phyloP scores from a whole-genome alignment of 805 yeast species.

The Metschnikowia bowlesiae region DNA sequence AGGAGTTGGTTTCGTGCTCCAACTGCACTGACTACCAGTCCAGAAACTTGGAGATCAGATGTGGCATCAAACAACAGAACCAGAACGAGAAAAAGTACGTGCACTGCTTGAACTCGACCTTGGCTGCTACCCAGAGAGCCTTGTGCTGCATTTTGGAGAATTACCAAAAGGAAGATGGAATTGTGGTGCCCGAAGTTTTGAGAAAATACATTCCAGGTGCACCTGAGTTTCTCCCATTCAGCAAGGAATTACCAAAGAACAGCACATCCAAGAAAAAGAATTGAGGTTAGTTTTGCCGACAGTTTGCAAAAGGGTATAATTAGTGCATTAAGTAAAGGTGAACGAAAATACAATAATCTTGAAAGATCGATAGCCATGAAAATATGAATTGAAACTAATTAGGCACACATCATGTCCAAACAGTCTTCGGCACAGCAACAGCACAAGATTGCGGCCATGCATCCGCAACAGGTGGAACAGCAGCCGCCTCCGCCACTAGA shows the following conservation, averaged over 20 bases:
- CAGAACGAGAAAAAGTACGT: constrained; percentile 97
- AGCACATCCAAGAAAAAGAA: constrained; percentile 73
- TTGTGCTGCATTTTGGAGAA: constrained; percentile 95
- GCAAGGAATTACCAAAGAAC: constrained; percentile 90
- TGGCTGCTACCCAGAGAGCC: constrained; percentile 98
- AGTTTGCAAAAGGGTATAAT: too few species aligned
- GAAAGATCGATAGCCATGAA: not conserved
- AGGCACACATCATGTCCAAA: constrained; percentile 12
- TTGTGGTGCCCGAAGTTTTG: constrained; percentile 88
- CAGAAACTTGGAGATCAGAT: constrained; percentile 96
- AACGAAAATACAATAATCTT: not conserved
- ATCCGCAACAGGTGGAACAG: constrained; percentile 19
- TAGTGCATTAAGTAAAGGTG: not conserved
- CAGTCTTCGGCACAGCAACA: constrained; percentile 22
- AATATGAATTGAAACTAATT: not conserved
- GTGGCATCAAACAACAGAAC: constrained; percentile 94
- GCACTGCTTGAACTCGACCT: constrained; percentile 95
- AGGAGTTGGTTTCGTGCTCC: constrained; percentile 96
- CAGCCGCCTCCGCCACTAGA: constrained; percentile 22
- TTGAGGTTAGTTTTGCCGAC: constrained; percentile 3
- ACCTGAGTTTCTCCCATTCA: constrained; percentile 92
- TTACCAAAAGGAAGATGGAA: constrained; percentile 96
- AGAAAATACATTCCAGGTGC: constrained; percentile 97
- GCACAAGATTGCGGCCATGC: constrained; percentile 19
- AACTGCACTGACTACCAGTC: constrained; percentile 99